A percentile compares a stretch with the other conserved stretches of the same genome.
phyloP scores from a whole-genome alignment of 768 basidiomycete genomes.

The Mycena leptocephala region DNA sequence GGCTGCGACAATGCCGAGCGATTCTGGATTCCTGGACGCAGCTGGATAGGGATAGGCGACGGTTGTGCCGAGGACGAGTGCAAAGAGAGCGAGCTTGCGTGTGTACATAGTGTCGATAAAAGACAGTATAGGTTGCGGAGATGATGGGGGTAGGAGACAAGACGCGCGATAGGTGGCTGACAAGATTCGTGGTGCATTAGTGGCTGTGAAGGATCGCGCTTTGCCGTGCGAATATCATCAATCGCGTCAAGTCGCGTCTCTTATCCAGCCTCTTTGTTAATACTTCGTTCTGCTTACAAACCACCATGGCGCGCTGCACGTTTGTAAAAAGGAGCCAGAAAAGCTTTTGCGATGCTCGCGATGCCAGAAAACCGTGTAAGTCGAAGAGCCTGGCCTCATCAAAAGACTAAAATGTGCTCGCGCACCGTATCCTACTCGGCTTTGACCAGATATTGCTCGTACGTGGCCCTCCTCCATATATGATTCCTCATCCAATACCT shows the following conservation, averaged over 20 bases:
- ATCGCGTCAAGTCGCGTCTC: no score
- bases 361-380: constrained; percentile 40
- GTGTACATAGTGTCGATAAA: constrained; percentile 24
- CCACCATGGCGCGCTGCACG: constrained; percentile 22
- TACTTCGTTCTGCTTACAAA: no score
- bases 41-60: constrained; percentile 22
- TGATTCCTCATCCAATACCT: background rate
- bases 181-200: no score
- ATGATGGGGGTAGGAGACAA: constrained; percentile 28
- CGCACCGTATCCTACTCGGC: no score
- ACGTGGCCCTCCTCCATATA: background rate
- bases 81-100: constrained; percentile 29
- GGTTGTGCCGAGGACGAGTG: constrained; percentile 15
- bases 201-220: no score
- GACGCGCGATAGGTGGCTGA: constrained; percentile 19
- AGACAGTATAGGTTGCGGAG: background rate
- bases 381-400: background rate
- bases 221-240: no score
- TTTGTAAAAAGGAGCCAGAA: constrained; percentile 37
- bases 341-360: constrained; percentile 36
- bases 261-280: no score
- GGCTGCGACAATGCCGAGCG: background rate
- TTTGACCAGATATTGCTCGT: constrained; percentile 30
- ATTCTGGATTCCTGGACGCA: background rate
- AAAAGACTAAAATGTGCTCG: background rate